Evolutionary conservation across 805 yeast genomes (phyloP).

Genomic region (Naumovozyma castellii): DNA sequence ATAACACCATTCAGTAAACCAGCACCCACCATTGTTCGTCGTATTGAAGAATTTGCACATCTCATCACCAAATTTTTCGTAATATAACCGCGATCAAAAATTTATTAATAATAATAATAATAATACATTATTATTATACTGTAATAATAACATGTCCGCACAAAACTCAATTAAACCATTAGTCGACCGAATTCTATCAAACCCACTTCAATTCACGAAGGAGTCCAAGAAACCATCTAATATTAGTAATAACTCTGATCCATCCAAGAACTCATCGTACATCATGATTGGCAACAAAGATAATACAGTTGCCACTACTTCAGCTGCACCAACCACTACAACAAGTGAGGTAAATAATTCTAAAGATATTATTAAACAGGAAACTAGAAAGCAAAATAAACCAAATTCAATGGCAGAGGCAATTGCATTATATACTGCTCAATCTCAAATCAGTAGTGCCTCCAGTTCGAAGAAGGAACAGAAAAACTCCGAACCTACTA

Average conservation of each 20-base stretch:
- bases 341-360: constrained; percentile 4
- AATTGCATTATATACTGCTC: constrained; percentile 32
- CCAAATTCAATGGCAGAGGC: constrained; percentile 43
- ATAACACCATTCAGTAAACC: no score
- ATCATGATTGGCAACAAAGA: constrained; percentile 30
- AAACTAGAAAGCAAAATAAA: background rate
- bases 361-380: background rate
- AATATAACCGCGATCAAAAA: no score
- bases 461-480: no score
- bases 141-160: constrained; percentile 14
- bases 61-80: no score
- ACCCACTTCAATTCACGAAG: constrained; percentile 50
- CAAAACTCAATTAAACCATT: constrained; percentile 37
- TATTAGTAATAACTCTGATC: background rate
- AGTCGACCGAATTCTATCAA: constrained; percentile 50
- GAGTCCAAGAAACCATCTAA: constrained; percentile 3
- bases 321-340: background rate
- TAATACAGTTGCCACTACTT: background rate
- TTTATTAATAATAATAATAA: no score
- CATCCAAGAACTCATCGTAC: constrained; percentile 35
- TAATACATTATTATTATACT: no score
- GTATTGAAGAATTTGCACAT: no score
- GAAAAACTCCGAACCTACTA: no score
- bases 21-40: no score
- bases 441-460: no score